Conservation (phyloP, 2,329 filamentous ascomycete genomes). For the Aureobasidium sp. region DNA sequence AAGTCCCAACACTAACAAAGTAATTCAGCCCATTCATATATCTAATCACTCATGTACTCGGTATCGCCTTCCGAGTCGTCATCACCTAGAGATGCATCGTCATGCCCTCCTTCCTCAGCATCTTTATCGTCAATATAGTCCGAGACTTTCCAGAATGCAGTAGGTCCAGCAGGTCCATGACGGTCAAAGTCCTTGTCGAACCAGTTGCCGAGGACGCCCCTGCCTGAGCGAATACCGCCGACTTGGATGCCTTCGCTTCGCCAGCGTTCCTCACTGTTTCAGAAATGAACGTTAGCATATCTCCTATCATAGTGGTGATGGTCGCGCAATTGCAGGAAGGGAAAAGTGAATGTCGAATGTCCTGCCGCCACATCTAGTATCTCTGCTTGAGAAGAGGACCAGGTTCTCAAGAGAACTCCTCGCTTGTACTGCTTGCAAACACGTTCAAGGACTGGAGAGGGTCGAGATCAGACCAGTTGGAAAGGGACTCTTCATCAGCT, state of each 20-base stretch:
- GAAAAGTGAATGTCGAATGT: too few relatives aligned
- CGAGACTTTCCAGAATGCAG: conserved; percentile 68
- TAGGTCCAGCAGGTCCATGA: conserved; percentile 65
- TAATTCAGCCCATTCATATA: not conserved
- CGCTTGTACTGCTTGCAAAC: not conserved
- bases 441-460: not conserved
- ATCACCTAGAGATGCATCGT: not conserved
- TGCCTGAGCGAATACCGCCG: conserved; percentile 56
- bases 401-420: not conserved
- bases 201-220: conserved; percentile 69
- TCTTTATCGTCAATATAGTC: conserved; percentile 12
- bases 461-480: too few relatives aligned
- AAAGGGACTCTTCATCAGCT: too few relatives aligned
- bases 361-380: too few relatives aligned
- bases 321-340: too few relatives aligned
- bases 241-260: conserved; percentile 70
- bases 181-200: conserved; percentile 66
- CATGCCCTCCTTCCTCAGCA: not conserved
- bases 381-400: not conserved
- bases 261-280: conserved; percentile 60
- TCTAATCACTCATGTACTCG: conserved; percentile 4
- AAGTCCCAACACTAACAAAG: not conserved
- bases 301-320: too few relatives aligned
- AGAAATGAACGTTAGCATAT: not conserved
- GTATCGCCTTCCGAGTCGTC: conserved; percentile 10